These are phyloP conservation scores for Botrytis elliptica DNA, from an alignment of 2,329 filamentous ascomycete genomes.

Conservation along the genomic window DNA sequence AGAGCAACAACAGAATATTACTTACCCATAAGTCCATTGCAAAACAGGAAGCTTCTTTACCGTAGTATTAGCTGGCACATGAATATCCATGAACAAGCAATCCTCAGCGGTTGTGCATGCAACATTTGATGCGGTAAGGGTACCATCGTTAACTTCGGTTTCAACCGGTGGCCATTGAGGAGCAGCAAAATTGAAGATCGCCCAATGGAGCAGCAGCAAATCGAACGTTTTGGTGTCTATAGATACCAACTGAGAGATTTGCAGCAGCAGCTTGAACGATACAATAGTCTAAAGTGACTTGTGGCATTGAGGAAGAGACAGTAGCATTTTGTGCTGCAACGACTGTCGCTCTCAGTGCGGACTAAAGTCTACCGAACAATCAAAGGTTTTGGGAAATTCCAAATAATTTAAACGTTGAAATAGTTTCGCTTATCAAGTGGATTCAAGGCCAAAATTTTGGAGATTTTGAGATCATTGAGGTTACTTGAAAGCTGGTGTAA, in stretches of 20 bases:
- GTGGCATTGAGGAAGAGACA: neutral
- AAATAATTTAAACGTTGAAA: too few relatives aligned
- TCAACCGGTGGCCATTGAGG: neutral
- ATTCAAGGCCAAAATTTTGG: too few relatives aligned
- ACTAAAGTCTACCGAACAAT: too few relatives aligned
- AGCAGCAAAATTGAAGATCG: neutral
- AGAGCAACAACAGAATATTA: neutral
- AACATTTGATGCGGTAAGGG: neutral
- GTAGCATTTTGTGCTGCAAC: neutral
- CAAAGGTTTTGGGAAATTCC: too few relatives aligned
- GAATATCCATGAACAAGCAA: neutral
- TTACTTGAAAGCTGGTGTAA: too few relatives aligned
- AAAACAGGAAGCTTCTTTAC: neutral
- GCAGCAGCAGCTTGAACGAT: neutral
- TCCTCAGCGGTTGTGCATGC: neutral
- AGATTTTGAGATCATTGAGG: too few relatives aligned
- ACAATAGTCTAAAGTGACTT: neutral
- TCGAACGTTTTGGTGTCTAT: neutral
- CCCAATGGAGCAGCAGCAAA: neutral
- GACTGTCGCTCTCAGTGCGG: neutral
- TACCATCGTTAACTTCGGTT: neutral
- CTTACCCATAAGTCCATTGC: neutral
- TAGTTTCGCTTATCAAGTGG: too few relatives aligned
- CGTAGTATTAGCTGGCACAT: neutral
- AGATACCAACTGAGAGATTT: neutral